Evolutionary conservation across 2,329 filamentous ascomycete species (phyloP), one percentile per base, ranked within the genome.

Genomic region (Xylariales sp.): DNA sequence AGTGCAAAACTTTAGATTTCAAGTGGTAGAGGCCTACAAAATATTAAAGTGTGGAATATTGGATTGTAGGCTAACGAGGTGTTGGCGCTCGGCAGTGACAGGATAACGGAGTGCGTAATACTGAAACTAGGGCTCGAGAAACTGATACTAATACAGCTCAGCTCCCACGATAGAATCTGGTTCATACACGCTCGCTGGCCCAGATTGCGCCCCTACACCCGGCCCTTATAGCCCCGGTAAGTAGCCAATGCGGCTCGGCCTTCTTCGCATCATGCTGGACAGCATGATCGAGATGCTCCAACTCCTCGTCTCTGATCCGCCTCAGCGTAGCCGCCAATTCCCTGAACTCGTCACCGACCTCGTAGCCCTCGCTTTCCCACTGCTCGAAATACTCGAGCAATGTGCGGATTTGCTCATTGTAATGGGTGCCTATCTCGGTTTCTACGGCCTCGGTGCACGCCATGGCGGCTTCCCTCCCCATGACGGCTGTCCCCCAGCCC

Each of bases 371-470:
- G 7, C 70, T 72, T 64, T 91, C 79, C 71, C 89, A 87, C 50
- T 83, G 76, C 6, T 77, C 71, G 43, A 88, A 78, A 84, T 95
- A 96, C 47, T 85, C 82, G 28, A 97, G 63, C 53, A 98, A 67
- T 40, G 79, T 76, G 19, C 88, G 73, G 31, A 98, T 88, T 68
- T 98, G 93, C 49, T 82, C 81, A 60, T 97, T 97, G 63, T 98
- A 98, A 66, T 98, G 93, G 20, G 81, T 81, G 3, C 93, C 93
- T 48, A 98, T 98, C 70, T 97, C 93, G 5, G 91, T 98, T 73
- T 98, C 93, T 2, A 98, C 91, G 1, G 93, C 93, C 66, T 98
- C 93, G 1, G 93, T 97, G 61, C 93, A 98, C 10, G 93, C 93
- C 93, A 98, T 98, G 25, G 93, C 91, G 2, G 91, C 90, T 66